Base-by-base conservation (phyloP, 805 yeast species). In the Candida chilensis region DNA sequence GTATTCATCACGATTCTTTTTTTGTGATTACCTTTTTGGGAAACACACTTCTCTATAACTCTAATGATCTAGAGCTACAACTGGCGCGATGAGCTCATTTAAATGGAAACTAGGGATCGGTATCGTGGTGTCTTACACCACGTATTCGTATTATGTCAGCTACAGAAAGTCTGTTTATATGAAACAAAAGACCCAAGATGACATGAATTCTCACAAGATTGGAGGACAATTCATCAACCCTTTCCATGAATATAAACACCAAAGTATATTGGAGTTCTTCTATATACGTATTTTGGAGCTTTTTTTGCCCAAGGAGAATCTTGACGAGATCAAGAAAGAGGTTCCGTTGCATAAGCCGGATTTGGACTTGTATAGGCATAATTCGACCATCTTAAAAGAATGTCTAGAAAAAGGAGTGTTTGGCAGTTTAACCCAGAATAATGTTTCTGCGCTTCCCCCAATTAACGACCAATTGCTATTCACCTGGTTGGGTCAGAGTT, bases 401-500 rank as follows among this genome's bases (percentile, higher is more conserved):
- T 57, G 64, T 27, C 25, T 50, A 12, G 27, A n/a, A n/a, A n/a
- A 32, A 4, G 27, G n/a, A n/a, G n/a, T n/a, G n/a, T n/a, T n/a
- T n/a, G n/a, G n/a, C n/a, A n/a, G n/a, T n/a, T n/a, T n/a, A n/a
- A n/a, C n/a, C n/a, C 22, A 10, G 17, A 6, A 21, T 1, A 37
- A 34, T 1, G 36, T 33, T 10, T 27, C 27, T 2, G 16, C 28
- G 1, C 34, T 60, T 2, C 71, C 76, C 0, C 30, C 41, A 2
- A 30, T 67, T 3, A 32, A 49, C 8, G 58, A 70, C 17, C 64
- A 80, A 40, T 37, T 83, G 41, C 64, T 81, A 2, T 71, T 80
- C 44, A 86, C 96, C 0, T 90, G 97, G 97, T 52, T 90, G 25
- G 97, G 97, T 4, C 97, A 90, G 50, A 80, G 92, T 34, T 87